phyloP scores from a whole-genome alignment of 108 stramenopile genomes.

The Stephanodiscus triporus region DNA sequence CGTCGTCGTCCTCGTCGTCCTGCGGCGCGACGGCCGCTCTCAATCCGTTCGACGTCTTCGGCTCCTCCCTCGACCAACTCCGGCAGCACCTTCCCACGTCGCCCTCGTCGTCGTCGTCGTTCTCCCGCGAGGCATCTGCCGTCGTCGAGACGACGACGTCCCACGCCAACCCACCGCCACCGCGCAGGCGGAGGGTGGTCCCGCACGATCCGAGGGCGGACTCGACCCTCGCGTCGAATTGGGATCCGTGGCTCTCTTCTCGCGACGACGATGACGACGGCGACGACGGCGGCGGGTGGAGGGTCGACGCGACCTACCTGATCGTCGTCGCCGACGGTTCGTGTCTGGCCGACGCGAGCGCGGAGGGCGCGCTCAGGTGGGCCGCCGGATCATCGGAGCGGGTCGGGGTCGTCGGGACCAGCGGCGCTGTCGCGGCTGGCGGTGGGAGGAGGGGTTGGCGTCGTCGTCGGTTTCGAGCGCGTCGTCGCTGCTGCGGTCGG shows the following conservation, averaged over 20 bases:
- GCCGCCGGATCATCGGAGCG: too few relatives aligned
- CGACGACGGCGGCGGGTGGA: too few relatives aligned
- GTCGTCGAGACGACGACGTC: neutral
- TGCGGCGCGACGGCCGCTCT: neutral
- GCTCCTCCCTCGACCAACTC: neutral
- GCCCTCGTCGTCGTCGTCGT: too few relatives aligned
- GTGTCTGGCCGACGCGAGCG: too few relatives aligned
- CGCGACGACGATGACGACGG: too few relatives aligned
- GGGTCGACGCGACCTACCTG: too few relatives aligned
- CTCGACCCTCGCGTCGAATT: too few relatives aligned
- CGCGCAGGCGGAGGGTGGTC: slow-evolving; percentile 21
- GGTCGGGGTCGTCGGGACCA: slow-evolving; percentile 52
- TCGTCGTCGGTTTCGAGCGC: neutral
- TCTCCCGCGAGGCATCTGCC: too few relatives aligned
- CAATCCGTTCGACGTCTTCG: slow-evolving; percentile 6
- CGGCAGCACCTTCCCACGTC: slow-evolving; percentile 11
- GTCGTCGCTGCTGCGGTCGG: slow-evolving; percentile 55
- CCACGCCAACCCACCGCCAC: neutral
- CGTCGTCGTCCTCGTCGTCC: slow-evolving; percentile 47
- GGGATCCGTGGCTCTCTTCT: too few relatives aligned
- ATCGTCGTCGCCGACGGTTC: too few relatives aligned
- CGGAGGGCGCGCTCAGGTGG: too few relatives aligned
- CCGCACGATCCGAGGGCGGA: too few relatives aligned
- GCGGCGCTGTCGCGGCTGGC: slow-evolving; percentile 16
- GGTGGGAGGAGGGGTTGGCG: slow-evolving; percentile 27